Evolutionary conservation across 129 eudicot species (phyloP), one percentile per base, ranked within the genome.

Genomic region (Tagetes erecta): DNA sequence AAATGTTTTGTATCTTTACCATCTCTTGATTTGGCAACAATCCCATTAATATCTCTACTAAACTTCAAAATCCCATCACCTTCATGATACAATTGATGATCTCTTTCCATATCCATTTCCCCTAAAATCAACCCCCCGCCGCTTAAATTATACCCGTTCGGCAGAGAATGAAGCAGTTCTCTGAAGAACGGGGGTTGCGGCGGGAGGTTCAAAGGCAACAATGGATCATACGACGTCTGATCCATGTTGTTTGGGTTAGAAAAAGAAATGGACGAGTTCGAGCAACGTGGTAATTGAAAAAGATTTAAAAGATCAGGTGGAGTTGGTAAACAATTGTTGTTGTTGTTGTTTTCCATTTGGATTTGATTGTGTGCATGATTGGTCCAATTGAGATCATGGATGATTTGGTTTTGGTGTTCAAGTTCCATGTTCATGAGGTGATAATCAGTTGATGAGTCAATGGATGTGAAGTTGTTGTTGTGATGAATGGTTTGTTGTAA

Each of bases 101-200:
- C 92, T 63, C 86, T 74, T 45, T 85, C 93, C 73, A 83, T 81
- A 53, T 83, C 88, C 81, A 79, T 79, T 5, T 86, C 87, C 49
- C 91, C 82, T 40, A 88, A 91, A 58, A 91, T 72, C 2, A 86
- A 78, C 49, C 78, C 79, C 39, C 66, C 78, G 37, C 80, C 84
- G 4, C 76, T 63, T 41, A 76, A 62, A 13, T 63, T 60, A 76
- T 85, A 87, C 73, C 92, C 95, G 41, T 86, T 79, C 2, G 93
- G 91, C 44, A 84, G 38, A 13, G 95, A 79, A 67, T 92, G 95
- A 76, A 90, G 83, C 85, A 90, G 40, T 58, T 90, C 98, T 52
- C 89, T 78, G 9, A 90, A 84, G 27, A 77, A 76, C 10, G 96
- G 96, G 7, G 97, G 91, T 38, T 87, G 96, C 45, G 95, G 95